These are phyloP conservation scores for Saprolegnia parasitica DNA, from an alignment of 352 stramenopile genomes.

Conservation along the genomic window DNA sequence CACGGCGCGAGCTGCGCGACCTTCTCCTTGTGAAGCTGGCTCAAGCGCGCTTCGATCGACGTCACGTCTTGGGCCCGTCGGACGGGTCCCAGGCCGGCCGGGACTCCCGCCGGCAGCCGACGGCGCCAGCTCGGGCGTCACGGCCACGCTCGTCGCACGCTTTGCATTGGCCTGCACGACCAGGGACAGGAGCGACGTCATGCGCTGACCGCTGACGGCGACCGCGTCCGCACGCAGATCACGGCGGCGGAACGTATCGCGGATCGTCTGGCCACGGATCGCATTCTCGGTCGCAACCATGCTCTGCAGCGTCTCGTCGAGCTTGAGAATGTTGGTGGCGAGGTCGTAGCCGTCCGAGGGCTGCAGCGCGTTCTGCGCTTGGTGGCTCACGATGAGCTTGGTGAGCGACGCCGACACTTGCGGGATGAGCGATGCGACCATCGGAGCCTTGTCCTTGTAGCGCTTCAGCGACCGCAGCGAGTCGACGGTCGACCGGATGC, in stretches of 20 bases:
- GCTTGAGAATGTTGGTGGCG: slow-evolving; percentile 39
- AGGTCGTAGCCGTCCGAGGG: slow-evolving; percentile 32
- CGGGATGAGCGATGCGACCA: background rate
- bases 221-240: slow-evolving; percentile 71
- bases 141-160: background rate
- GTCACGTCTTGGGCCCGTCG: slow-evolving; percentile 38
- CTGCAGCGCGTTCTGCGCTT: slow-evolving; percentile 27
- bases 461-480: slow-evolving; percentile 21
- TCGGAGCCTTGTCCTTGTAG: slow-evolving; percentile 13
- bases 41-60: slow-evolving; percentile 40
- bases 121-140: background rate
- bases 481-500: slow-evolving; percentile 27
- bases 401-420: slow-evolving; percentile 8
- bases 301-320: slow-evolving; percentile 27
- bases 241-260: slow-evolving; percentile 67
- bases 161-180: background rate
- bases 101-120: background rate
- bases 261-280: slow-evolving; percentile 64
- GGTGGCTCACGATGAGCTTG: slow-evolving; percentile 20
- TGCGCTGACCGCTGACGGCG: slow-evolving; percentile 7
- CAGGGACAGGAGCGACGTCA: slow-evolving; percentile 1
- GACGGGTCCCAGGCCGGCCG: too few relatives aligned
- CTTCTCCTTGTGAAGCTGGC: slow-evolving; percentile 45
- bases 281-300: slow-evolving; percentile 40
- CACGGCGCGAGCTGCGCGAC: slow-evolving; percentile 52